Evolutionary conservation across 352 stramenopile species (phyloP).

Genomic region (Phytophthora cactorum): DNA sequence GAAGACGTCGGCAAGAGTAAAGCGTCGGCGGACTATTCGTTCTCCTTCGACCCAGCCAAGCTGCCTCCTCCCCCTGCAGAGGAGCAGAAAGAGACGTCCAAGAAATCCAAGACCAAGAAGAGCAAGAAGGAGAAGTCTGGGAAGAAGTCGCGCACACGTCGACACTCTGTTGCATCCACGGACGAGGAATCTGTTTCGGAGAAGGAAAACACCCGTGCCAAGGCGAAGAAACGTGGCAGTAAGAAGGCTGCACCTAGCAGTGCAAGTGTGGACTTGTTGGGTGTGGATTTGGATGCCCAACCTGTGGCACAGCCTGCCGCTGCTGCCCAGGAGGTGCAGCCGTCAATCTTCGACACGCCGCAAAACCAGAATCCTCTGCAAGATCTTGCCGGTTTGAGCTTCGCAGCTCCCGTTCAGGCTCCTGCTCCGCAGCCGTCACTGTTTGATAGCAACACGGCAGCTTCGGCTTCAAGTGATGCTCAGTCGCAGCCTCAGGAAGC

Average conservation of each 20-base stretch:
- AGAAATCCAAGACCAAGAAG: constrained; percentile 31
- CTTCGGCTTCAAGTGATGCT: constrained; percentile 6
- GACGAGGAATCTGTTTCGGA: constrained; percentile 43
- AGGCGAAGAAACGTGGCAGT: constrained; percentile 35
- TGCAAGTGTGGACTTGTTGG: constrained; percentile 55
- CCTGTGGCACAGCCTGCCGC: constrained; percentile 6
- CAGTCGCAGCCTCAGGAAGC: constrained; percentile 13
- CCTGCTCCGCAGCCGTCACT: constrained; percentile 14
- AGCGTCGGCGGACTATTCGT: constrained; percentile 42
- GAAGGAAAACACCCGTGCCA: constrained; percentile 45
- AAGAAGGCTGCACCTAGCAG: constrained; percentile 30
- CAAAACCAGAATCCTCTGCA: constrained; percentile 48
- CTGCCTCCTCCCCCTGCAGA: constrained; percentile 41
- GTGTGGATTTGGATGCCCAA: constrained; percentile 50
- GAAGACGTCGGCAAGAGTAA: constrained; percentile 38
- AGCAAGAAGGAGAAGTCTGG: constrained; percentile 34
- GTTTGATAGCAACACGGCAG: constrained; percentile 6
- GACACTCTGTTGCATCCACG: constrained; percentile 49
- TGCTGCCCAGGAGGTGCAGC: constrained; percentile 27
- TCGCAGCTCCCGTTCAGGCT: constrained; percentile 28
- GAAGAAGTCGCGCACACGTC: constrained; percentile 42
- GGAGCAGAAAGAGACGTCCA: constrained; percentile 26
- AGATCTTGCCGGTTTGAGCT: constrained; percentile 65
- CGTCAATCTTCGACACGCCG: constrained; percentile 49
- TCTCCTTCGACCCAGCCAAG: constrained; percentile 60